These are phyloP conservation scores for Dentipellis fragilis DNA, from an alignment of 768 basidiomycete genomes.

Conservation along the genomic window DNA sequence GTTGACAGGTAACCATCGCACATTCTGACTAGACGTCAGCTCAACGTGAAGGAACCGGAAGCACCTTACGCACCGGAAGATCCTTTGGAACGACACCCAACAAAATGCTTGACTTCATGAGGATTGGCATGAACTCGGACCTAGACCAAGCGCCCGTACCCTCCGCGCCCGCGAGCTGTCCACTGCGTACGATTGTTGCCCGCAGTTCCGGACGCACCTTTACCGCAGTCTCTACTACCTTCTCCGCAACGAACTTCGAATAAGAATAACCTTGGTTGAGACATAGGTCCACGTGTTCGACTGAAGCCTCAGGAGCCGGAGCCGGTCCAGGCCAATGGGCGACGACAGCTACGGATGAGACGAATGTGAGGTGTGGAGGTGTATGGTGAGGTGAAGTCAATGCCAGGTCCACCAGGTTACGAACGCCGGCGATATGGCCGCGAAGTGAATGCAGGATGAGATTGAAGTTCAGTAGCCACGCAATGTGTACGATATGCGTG, in stretches of 20 bases:
- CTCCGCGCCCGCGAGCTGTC: neutral
- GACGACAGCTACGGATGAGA: constrained; percentile 1
- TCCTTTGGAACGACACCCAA: neutral
- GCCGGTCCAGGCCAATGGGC: neutral
- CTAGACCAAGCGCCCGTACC: neutral
- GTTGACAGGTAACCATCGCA: constrained; percentile 17
- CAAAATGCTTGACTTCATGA: neutral
- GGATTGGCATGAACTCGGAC: constrained; percentile 1
- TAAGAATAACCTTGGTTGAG: constrained; percentile 14
- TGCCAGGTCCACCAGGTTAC: constrained; percentile 10
- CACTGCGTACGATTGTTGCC: neutral
- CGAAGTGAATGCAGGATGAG: constrained; percentile 7
- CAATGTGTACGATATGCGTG: constrained; percentile 15
- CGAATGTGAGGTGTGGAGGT: constrained; percentile 1
- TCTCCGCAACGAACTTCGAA: constrained; percentile 16
- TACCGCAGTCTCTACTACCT: neutral
- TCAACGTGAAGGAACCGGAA: neutral
- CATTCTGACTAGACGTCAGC: neutral
- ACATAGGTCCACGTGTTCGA: neutral
- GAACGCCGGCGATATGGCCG: constrained; percentile 6
- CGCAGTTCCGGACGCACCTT: neutral
- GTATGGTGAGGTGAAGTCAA: constrained; percentile 3
- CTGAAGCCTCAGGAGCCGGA: neutral
- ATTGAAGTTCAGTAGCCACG: constrained; percentile 12
- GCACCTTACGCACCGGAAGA: neutral